Percentiles rank a stretch among this genome's conserved stretches.
These are phyloP conservation scores for Cyberlindnera suaveolens DNA, from an alignment of 805 yeast species.

Conservation along the genomic window DNA sequence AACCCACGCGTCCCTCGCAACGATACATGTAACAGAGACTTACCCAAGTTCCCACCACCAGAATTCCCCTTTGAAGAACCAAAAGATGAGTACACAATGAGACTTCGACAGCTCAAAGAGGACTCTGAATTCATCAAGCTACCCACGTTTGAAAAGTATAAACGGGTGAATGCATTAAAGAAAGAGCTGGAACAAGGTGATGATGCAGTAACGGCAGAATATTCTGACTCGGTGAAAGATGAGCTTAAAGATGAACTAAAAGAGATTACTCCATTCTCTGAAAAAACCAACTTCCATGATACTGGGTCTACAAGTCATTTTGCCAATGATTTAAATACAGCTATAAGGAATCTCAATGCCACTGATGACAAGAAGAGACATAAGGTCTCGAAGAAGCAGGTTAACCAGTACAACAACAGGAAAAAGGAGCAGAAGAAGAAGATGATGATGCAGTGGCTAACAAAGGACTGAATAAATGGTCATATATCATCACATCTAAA, in stretches of 20 bases:
- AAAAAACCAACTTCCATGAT: constrained; percentile 5
- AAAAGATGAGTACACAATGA: constrained; percentile 2
- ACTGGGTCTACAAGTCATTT: constrained; percentile 1
- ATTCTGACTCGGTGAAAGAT: background rate
- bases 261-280: constrained; percentile 1
- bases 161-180: constrained; percentile 5
- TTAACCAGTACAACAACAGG: constrained; percentile 1
- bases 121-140: constrained; percentile 6
- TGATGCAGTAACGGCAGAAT: too few relatives aligned
- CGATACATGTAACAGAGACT: constrained; percentile 5
- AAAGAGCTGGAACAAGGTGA: background rate
- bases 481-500: background rate
- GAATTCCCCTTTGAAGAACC: constrained; percentile 6
- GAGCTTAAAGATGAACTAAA: background rate
- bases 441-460: constrained; percentile 6
- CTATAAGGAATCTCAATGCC: background rate
- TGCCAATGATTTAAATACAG: constrained; percentile 3
- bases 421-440: constrained; percentile 4
- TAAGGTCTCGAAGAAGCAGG: constrained; percentile 6
- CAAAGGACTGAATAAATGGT: constrained; percentile 1
- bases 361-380: background rate
- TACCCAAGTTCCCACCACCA: constrained; percentile 10
- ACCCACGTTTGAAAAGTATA: constrained; percentile 9
- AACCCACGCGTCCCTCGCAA: constrained; percentile 9
- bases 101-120: constrained; percentile 2